Percentiles rank a stretch among this genome's conserved stretches.
phyloP scores from a whole-genome alignment of 495 filamentous ascomycete genomes.

The Darksidea phi region DNA sequence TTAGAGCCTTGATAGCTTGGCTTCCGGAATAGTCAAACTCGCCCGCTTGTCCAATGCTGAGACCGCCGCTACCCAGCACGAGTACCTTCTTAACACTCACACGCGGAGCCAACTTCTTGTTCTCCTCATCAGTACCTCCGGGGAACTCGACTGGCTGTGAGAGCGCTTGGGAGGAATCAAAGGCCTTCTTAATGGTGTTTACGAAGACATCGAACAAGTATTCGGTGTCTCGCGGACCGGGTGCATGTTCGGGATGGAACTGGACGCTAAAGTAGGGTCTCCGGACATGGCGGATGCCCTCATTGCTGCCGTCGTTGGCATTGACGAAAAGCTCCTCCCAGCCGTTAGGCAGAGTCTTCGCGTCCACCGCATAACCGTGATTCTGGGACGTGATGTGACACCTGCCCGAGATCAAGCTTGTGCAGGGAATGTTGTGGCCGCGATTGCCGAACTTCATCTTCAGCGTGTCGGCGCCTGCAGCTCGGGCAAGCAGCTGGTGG shows the following conservation, averaged over 20 bases:
- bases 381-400: conserved; percentile 99
- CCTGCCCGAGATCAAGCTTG: conserved; percentile 85
- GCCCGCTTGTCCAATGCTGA: conserved; percentile 95
- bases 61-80: conserved; percentile 86
- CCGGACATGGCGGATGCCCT: conserved; percentile 84
- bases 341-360: conserved; percentile 65
- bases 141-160: conserved; percentile 75
- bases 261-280: conserved; percentile 97
- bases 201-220: conserved; percentile 97
- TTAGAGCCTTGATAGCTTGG: conserved; percentile 91
- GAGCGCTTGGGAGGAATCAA: conserved; percentile 61
- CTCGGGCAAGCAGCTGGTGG: conserved; percentile 89
- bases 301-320: conserved; percentile 96
- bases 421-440: conserved; percentile 98
- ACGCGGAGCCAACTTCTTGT: conserved; percentile 68
- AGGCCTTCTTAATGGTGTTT: conserved; percentile 68
- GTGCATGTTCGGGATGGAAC: conserved; percentile 96
- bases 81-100: conserved; percentile 90
- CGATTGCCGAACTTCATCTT: conserved; percentile 99
- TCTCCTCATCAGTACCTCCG: conserved; percentile 75
- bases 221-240: conserved; percentile 94
- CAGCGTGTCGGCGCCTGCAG: conserved; percentile 78
- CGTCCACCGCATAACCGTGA: conserved; percentile 90
- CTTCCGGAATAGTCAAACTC: conserved; percentile 98
- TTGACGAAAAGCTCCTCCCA: conserved; percentile 97